These are phyloP conservation scores for Ceratocystis destructans DNA, from an alignment of 2,329 filamentous ascomycete species.

Conservation along the genomic window DNA sequence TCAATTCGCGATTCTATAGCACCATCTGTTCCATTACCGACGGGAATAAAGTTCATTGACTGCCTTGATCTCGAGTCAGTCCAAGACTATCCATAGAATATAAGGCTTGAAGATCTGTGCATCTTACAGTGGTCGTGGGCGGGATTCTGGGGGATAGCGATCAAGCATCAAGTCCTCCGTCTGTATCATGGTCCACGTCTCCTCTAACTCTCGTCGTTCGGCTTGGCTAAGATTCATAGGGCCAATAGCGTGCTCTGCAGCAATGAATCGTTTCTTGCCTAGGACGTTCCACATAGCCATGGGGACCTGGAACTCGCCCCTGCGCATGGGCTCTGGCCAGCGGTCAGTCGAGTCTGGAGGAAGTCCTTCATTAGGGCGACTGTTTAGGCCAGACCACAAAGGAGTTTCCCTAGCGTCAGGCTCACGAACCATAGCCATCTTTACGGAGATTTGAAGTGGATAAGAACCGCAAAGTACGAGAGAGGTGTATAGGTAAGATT, in stretches of 20 bases:
- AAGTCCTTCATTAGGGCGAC: conserved; percentile 12
- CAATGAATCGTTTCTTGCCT: conserved; percentile 10
- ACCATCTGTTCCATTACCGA: conserved; percentile 3
- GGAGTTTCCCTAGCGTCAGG: not conserved
- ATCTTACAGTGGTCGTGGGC: conserved; percentile 17
- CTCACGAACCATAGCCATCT: not conserved
- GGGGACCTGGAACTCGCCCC: conserved; percentile 17
- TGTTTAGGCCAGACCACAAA: conserved; percentile 1
- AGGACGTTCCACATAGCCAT: conserved; percentile 18
- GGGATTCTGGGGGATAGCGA: conserved; percentile 18
- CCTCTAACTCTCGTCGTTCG: conserved; percentile 18
- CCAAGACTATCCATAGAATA: not conserved
- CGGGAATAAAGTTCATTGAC: conserved; percentile 14
- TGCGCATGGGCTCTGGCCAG: conserved; percentile 16
- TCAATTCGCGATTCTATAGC: conserved; percentile 12
- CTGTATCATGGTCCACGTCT: conserved; percentile 19
- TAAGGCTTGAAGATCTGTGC: not conserved
- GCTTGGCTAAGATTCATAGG: conserved; percentile 16
- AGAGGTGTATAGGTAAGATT: not conserved
- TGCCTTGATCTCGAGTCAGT: conserved; percentile 10
- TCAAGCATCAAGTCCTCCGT: conserved; percentile 18
- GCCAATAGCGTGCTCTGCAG: conserved; percentile 15
- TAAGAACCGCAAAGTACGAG: not conserved
- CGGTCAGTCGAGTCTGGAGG: conserved; percentile 15
- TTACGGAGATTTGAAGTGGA: not conserved